phyloP scores from a whole-genome alignment of 345 rosid genomes.

The Adansonia digitata region DNA sequence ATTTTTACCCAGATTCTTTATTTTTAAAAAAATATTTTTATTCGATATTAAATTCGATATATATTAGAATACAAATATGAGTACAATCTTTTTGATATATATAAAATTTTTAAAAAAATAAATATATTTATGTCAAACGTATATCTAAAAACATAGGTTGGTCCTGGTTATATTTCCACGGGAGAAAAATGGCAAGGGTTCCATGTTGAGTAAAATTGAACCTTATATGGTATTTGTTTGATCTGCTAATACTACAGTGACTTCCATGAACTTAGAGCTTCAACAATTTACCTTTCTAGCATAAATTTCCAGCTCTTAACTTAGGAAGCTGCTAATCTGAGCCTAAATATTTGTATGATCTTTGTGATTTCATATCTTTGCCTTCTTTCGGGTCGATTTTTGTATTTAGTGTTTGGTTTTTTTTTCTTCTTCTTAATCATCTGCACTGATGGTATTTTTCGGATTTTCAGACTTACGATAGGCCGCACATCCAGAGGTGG shows the following conservation, averaged over 20 bases:
- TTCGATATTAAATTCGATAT: too few species aligned
- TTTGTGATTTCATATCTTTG: not conserved
- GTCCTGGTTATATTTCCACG: not conserved
- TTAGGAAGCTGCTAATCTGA: not conserved
- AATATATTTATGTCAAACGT: too few species aligned
- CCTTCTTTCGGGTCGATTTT: not conserved
- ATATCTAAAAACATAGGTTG: too few species aligned
- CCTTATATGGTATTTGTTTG: too few species aligned
- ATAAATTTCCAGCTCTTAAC: not conserved
- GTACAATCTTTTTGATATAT: too few species aligned
- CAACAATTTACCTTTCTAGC: not conserved
- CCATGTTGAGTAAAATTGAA: not conserved
- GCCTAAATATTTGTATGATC: not conserved
- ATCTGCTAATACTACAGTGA: not conserved
- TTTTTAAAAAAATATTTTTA: too few species aligned
- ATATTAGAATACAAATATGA: too few species aligned
- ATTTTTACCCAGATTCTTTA: too few species aligned
- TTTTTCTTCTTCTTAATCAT: not conserved
- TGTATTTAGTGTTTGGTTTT: not conserved
- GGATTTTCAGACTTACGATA: conserved; percentile 6
- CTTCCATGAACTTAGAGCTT: not conserved
- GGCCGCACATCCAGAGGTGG: not conserved
- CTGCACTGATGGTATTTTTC: not conserved
- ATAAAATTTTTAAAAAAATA: too few species aligned
- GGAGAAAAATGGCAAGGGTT: not conserved